Base-by-base conservation (phyloP, 148 eudicot species). In the Vaccinium darrowii region DNA sequence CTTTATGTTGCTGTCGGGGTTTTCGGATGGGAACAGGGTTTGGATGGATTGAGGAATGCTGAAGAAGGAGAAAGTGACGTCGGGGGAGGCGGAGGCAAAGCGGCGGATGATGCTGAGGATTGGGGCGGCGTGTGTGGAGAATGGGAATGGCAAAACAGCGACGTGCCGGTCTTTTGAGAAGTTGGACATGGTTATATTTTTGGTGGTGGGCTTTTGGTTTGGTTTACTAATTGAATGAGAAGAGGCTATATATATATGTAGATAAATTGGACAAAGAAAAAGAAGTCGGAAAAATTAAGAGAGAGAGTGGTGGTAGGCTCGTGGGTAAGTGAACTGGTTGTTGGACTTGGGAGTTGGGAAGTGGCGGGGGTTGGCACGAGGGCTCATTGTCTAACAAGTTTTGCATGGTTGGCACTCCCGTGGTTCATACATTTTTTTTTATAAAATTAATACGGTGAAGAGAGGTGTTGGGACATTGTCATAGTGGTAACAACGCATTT, bases 141-240 rank as follows among this genome's bases (percentile, higher is more conserved):
- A 92, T 0, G 92, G 92, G 88, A 92, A 92, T 7, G 94, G 87
- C n/a, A 89, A 88, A 0, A 88, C 92, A 7, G 88, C 91, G 27
- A 90, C 84, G 76, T 92, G 94, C 15, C 62, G 84, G 58, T 62
- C 18, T 60, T 76, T 30, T 54, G 81, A 53, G 65, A 21, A 2
- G 5, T 50, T 51, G 16, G 33, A 23, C 80, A 77, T 51, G 74
- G 30, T 69, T 69, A 43, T 43, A 0, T 53, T 27, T 27, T 27
- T 12, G 4, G 74, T 67, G 72, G 30, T 25, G 21, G 49, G 21
- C 5, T 15, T 36, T 49, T 2, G 50, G 15, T 33, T 39, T 6
- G 9, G 15, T 15, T 25, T 56, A 4, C 36, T 4, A 16, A 27
- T 8, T 25, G 36, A 67, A 15, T 10, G 73, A 60, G 65, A 60